Evolutionary conservation across 805 yeast species (phyloP), one percentile per base, ranked within the genome.

Genomic region (Sugiyamaella boreocaroliniensis): DNA sequence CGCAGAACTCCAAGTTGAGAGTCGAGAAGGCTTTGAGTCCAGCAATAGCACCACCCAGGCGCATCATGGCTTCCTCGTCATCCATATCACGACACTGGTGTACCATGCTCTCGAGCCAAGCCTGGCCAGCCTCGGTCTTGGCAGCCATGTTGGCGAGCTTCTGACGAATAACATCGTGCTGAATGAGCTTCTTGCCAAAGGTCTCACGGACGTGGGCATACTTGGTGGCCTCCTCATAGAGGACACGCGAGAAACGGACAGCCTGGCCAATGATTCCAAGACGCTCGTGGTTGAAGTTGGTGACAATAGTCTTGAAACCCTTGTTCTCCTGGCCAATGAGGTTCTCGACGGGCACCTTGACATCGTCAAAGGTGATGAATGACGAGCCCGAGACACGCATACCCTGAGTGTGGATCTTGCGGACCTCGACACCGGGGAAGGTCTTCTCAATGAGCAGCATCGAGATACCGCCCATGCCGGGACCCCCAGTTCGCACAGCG

Each of bases 201-300:
- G 76, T 72, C 60, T 68, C 65, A 50, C 76, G 71, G 61, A 67
- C 60, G 55, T 68, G 72, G 15, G 75, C 72, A 63, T 72, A 71
- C 53, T 61, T 65, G 51, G 67, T 51, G 48, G 74, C 60, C 56
- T 71, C 76, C 57, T 71, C 72, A 51, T 62, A 58, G 50, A 69
- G 61, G 11, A 68, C 69, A 15, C 76, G 66, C 8, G 74, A 61
- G 55, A 69, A 60, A 40, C 76, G 61, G 49, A 59, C 56, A 29
- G 74, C 76, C 60, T 72, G 76, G 48, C 64, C 64, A 51, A 71
- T 64, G 53, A 72, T 66, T 15, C 71, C 70, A 29, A 73, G 59
- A 20, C 76, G 69, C 62, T 72, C 76, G 58, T 72, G 76, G 64
- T 72, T 72, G 63, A 72, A 72, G 64, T 72, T 72, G 50, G 73